These are phyloP conservation scores for Marchantia polymorpha DNA, from an alignment of 225 moss, liverwort and hornwort genomes.

Conservation along the genomic window DNA sequence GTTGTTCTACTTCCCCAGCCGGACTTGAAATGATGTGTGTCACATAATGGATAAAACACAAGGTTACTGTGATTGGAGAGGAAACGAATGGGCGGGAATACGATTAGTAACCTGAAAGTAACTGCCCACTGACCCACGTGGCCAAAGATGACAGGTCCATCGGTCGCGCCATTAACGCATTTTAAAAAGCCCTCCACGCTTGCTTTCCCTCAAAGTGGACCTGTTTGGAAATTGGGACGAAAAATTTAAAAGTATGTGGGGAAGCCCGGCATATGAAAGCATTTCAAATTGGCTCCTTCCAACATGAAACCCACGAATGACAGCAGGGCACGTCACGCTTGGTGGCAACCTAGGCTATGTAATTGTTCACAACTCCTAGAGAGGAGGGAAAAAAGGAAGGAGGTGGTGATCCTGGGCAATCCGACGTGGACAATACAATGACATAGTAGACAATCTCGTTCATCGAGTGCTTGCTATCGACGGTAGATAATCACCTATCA, in stretches of 20 bases:
- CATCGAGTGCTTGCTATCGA: not conserved
- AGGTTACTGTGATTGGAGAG: not conserved
- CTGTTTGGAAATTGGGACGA: not conserved
- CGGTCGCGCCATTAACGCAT: not conserved
- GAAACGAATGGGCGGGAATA: constrained; percentile 16
- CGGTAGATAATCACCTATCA: not conserved
- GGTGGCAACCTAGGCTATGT: not conserved
- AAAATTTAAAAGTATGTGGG: not conserved
- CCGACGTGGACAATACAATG: constrained; percentile 9
- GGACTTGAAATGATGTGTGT: not conserved
- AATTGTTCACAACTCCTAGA: not conserved
- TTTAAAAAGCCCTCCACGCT: constrained; percentile 15
- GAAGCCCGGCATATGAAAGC: not conserved
- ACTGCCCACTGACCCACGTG: not conserved
- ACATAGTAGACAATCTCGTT: not conserved
- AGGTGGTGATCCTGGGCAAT: not conserved
- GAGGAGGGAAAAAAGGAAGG: not conserved
- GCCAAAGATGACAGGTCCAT: no score
- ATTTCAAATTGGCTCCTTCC: constrained; percentile 4
- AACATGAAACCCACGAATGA: not conserved
- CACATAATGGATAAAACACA: not conserved
- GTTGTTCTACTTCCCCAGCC: no score
- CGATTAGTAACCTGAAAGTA: constrained; percentile 1
- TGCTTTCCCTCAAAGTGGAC: not conserved
- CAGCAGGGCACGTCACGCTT: not conserved